phyloP scores from a whole-genome alignment of 2,329 filamentous ascomycete genomes.

The Ophiognomonia clavigignenti-juglandacearum region DNA sequence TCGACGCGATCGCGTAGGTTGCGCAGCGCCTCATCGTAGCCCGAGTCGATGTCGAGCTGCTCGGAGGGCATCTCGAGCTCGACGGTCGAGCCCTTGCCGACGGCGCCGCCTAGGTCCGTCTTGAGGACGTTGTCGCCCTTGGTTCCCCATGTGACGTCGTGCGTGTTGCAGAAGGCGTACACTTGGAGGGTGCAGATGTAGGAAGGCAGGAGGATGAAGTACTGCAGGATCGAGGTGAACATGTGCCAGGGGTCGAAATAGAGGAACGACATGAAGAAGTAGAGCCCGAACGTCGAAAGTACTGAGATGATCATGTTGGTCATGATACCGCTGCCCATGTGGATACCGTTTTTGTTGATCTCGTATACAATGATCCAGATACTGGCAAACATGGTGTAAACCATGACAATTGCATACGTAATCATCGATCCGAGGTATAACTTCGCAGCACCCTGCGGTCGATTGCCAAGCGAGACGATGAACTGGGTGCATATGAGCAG shows the following conservation, averaged over 20 bases:
- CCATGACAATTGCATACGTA: slow-evolving; percentile 90
- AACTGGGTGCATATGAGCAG: slow-evolving; percentile 93
- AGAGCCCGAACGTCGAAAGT: slow-evolving; percentile 84
- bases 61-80: slow-evolving; percentile 97
- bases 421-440: slow-evolving; percentile 87
- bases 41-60: slow-evolving; percentile 95
- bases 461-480: slow-evolving; percentile 92
- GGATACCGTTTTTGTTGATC: slow-evolving; percentile 53
- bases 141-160: slow-evolving; percentile 98
- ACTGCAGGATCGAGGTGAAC: slow-evolving; percentile 87
- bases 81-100: slow-evolving; percentile 72
- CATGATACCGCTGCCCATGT: slow-evolving; percentile 81
- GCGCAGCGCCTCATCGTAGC: slow-evolving; percentile 93
- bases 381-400: slow-evolving; percentile 85
- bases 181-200: slow-evolving; percentile 98
- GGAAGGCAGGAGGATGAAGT: slow-evolving; percentile 84
- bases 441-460: slow-evolving; percentile 88
- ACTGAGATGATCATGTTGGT: slow-evolving; percentile 90
- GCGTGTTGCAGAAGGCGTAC: slow-evolving; percentile 98
- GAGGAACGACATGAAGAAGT: slow-evolving; percentile 93
- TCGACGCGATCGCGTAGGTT: slow-evolving; percentile 92
- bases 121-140: slow-evolving; percentile 96
- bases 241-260: slow-evolving; percentile 99
- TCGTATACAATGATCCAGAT: slow-evolving; percentile 88
- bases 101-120: slow-evolving; percentile 85